Percentiles rank a stretch among this genome's conserved stretches.
These are phyloP conservation scores for Cystobasidium slooffiae DNA, from an alignment of 1,284 basidiomycete genomes.

Conservation along the genomic window DNA sequence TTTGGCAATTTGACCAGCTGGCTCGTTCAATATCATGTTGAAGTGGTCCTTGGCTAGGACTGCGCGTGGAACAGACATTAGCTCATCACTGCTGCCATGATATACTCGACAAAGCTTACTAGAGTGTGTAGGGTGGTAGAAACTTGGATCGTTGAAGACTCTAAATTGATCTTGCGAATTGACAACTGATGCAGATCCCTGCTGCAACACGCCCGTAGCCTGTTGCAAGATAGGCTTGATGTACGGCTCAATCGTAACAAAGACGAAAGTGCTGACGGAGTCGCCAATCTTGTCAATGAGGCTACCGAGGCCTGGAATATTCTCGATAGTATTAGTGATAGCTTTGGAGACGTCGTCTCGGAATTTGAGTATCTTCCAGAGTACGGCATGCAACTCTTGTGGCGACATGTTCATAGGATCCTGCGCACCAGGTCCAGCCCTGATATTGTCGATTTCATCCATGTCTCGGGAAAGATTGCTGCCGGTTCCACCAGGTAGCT, in stretches of 20 bases:
- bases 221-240: constrained; percentile 48
- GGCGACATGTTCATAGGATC: constrained; percentile 78
- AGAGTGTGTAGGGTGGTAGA: constrained; percentile 41
- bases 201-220: constrained; percentile 55
- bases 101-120: neutral
- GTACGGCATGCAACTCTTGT: constrained; percentile 77
- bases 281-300: constrained; percentile 83
- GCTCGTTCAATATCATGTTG: constrained; percentile 52
- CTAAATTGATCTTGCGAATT: constrained; percentile 51
- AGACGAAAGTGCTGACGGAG: constrained; percentile 55
- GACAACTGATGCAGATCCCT: constrained; percentile 55
- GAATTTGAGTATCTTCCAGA: constrained; percentile 87
- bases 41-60: constrained; percentile 57
- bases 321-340: constrained; percentile 80
- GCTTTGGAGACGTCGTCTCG: constrained; percentile 74
- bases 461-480: constrained; percentile 70
- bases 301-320: constrained; percentile 63
- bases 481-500: constrained; percentile 32
- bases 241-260: constrained; percentile 56
- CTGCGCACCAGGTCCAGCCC: constrained; percentile 58
- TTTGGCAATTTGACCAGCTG: constrained; percentile 57
- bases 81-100: neutral
- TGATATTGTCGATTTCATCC: constrained; percentile 70
- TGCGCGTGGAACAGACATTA: constrained; percentile 18
- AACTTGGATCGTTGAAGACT: constrained; percentile 53